phyloP scores from a whole-genome alignment of 1,139 yeast species.

The Geotrichum aggregatum region DNA sequence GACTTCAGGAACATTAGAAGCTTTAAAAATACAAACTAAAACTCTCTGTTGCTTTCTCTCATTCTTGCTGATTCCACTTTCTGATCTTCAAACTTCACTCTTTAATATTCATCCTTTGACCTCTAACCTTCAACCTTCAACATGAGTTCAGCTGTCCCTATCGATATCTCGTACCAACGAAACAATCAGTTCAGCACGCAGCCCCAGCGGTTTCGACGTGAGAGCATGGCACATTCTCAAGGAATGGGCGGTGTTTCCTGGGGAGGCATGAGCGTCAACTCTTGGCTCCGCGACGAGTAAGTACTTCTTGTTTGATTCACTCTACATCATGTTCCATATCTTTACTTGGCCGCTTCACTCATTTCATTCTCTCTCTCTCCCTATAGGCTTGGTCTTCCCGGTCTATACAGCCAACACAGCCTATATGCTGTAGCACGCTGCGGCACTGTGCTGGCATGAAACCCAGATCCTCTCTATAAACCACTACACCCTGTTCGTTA shows the following conservation, averaged over 20 bases:
- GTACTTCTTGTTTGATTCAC: conserved; percentile 41
- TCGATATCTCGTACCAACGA: conserved; percentile 40
- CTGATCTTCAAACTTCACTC: neutral
- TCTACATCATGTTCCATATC: no score
- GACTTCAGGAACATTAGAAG: neutral
- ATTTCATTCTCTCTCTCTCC: neutral
- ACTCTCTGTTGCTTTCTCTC: no score
- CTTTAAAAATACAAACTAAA: no score
- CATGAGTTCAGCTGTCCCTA: conserved; percentile 41
- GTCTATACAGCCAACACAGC: no score
- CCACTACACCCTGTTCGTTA: no score
- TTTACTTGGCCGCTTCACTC: neutral
- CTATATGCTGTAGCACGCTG: no score
- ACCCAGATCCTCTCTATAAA: no score
- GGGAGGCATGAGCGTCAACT: conserved; percentile 82
- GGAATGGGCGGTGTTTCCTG: conserved; percentile 97
- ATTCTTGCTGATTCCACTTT: no score
- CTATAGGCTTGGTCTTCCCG: no score
- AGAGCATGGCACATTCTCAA: conserved; percentile 89
- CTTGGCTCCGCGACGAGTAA: conserved; percentile 88
- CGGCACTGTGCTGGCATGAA: neutral
- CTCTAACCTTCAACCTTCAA: neutral
- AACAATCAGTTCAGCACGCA: conserved; percentile 23
- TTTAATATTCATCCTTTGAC: neutral
- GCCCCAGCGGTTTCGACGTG: conserved; percentile 54